phyloP scores from a whole-genome alignment of 148 eudicot species.

The Simmondsia chinensis region DNA sequence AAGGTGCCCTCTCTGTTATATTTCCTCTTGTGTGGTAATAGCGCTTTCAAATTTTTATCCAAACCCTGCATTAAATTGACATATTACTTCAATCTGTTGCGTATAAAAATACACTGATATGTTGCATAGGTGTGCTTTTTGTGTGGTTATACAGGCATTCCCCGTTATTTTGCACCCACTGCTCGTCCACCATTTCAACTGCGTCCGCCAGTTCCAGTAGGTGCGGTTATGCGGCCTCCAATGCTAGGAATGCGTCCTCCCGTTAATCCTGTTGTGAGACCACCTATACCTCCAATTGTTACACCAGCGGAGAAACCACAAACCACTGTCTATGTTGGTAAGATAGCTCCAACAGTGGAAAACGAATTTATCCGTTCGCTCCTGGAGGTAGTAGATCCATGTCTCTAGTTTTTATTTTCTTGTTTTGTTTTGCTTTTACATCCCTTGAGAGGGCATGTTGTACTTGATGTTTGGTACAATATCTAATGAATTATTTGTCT shows the following conservation, averaged over 20 bases:
- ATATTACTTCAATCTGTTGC: neutral
- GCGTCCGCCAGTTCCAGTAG: slow-evolving; percentile 60
- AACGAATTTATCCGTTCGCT: slow-evolving; percentile 82
- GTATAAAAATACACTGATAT: slow-evolving; percentile 38
- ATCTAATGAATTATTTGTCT: slow-evolving; percentile 7
- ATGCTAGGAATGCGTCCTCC: slow-evolving; percentile 58
- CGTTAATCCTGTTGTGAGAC: slow-evolving; percentile 47
- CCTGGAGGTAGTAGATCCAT: slow-evolving; percentile 77
- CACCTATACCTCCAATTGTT: slow-evolving; percentile 38
- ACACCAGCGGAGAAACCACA: slow-evolving; percentile 66
- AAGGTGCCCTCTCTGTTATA: slow-evolving; percentile 64
- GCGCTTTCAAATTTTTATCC: slow-evolving; percentile 17
- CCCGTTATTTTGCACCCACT: slow-evolving; percentile 58
- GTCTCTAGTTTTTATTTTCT: slow-evolving; percentile 6
- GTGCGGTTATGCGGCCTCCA: slow-evolving; percentile 57
- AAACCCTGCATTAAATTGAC: slow-evolving; percentile 1
- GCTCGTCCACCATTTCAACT: slow-evolving; percentile 53
- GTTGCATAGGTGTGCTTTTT: slow-evolving; percentile 54
- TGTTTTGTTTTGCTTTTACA: slow-evolving; percentile 1
- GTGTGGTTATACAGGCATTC: slow-evolving; percentile 58
- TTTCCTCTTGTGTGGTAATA: slow-evolving; percentile 81
- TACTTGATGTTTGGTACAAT: no score
- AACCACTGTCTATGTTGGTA: slow-evolving; percentile 90
- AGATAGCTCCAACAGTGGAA: slow-evolving; percentile 77
- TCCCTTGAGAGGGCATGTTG: neutral